These are phyloP conservation scores for Aquanectria penicillioides DNA, from an alignment of 2,329 filamentous ascomycete species.

Conservation along the genomic window DNA sequence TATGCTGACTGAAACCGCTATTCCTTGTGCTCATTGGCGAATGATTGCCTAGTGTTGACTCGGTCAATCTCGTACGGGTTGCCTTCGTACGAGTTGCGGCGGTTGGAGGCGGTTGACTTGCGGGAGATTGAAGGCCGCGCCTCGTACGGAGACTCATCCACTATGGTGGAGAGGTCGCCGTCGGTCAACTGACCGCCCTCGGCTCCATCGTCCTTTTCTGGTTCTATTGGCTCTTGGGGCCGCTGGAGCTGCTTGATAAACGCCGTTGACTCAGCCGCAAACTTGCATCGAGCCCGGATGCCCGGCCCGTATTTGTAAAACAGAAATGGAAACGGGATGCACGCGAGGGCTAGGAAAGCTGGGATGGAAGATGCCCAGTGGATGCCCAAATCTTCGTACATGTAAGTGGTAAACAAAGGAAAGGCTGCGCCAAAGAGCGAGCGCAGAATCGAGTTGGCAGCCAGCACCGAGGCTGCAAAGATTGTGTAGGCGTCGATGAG, in stretches of 20 bases:
- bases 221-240: not conserved
- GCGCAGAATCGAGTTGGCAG: not conserved
- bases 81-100: not conserved
- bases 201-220: not conserved
- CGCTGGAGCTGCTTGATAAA: not conserved
- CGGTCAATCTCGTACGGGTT: constrained; percentile 1
- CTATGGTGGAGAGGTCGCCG: not conserved
- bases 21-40: too few species aligned
- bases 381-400: not conserved
- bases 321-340: not conserved
- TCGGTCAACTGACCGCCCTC: not conserved
- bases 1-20: too few species aligned
- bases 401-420: not conserved
- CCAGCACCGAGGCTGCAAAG: constrained; percentile 1
- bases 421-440: not conserved
- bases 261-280: not conserved
- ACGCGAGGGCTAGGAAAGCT: not conserved
- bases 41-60: not conserved
- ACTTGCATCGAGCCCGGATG: not conserved
- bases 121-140: not conserved
- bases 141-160: not conserved
- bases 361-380: constrained; percentile 1
- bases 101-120: not conserved
- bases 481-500: constrained; percentile 5
- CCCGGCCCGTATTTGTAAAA: not conserved